A percentile compares a stretch with the other conserved stretches of the same genome.
Evolutionary conservation across 257 asterid species (phyloP).

Genomic region (Solanum acaule): DNA sequence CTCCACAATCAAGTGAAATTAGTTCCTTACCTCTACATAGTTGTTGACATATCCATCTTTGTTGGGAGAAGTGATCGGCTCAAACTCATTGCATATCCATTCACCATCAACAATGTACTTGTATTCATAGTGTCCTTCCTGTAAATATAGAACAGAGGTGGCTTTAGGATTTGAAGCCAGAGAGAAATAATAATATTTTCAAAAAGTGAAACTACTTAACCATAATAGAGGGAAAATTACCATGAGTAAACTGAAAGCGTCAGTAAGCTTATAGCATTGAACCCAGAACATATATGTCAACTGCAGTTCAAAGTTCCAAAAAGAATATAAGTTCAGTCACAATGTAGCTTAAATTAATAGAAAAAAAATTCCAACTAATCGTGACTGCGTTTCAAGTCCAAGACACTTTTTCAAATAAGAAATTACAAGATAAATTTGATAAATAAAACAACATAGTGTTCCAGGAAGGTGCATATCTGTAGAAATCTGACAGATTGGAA

Average conservation of each 20-base stretch:
- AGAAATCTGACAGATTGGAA: neutral
- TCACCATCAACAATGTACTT: conserved; percentile 77
- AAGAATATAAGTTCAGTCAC: neutral
- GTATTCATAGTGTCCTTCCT: conserved; percentile 93
- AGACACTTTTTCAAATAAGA: neutral
- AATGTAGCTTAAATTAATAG: neutral
- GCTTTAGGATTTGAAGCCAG: neutral
- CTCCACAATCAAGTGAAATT: neutral
- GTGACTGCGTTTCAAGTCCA: neutral
- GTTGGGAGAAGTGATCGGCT: conserved; percentile 55
- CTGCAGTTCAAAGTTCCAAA: conserved; percentile 31
- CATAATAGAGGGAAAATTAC: conserved; percentile 24
- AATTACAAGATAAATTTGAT: neutral
- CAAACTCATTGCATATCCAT: conserved; percentile 55
- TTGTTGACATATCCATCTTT: conserved; percentile 86
- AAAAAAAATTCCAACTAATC: neutral
- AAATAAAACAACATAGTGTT: neutral
- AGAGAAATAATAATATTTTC: neutral
- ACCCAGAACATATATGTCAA: conserved; percentile 96
- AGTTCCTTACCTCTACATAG: conserved; percentile 48
- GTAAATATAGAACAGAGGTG: neutral
- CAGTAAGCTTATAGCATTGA: conserved; percentile 64
- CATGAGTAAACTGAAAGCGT: conserved; percentile 61
- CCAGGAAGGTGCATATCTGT: neutral
- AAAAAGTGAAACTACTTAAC: neutral